Evolutionary conservation across 192 early-diverging fungal species (phyloP).

Genomic region (Neocallimastix lanati): DNA sequence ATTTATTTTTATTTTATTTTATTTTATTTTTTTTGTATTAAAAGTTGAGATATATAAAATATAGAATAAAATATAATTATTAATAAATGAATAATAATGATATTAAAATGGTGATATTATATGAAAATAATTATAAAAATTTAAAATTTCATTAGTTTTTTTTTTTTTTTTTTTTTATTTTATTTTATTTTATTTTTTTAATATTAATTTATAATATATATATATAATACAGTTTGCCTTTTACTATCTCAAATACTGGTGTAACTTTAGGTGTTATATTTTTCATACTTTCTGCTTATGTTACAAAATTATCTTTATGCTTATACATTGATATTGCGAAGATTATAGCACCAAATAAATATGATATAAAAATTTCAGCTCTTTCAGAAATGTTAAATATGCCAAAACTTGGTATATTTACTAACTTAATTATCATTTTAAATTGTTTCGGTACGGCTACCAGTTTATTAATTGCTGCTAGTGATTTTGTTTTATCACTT

Average conservation of each 20-base stretch:
- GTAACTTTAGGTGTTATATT: not conserved
- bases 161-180: too few species aligned
- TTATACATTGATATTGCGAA: not conserved
- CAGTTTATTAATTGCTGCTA: not conserved
- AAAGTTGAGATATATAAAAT: too few species aligned
- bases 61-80: too few species aligned
- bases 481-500: not conserved
- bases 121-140: too few species aligned
- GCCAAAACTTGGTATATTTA: not conserved
- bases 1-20: too few species aligned
- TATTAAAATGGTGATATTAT: too few species aligned
- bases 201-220: too few species aligned
- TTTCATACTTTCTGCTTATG: not conserved
- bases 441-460: not conserved
- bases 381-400: not conserved
- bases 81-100: too few species aligned
- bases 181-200: too few species aligned
- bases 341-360: not conserved
- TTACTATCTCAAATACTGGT: not conserved
- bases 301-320: not conserved
- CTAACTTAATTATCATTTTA: not conserved
- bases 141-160: too few species aligned
- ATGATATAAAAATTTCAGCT: not conserved
- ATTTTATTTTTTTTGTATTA: too few species aligned
- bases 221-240: not conserved